Evolutionary conservation across 805 yeast genomes (phyloP).

Genomic region (Myxozyma monticola): DNA sequence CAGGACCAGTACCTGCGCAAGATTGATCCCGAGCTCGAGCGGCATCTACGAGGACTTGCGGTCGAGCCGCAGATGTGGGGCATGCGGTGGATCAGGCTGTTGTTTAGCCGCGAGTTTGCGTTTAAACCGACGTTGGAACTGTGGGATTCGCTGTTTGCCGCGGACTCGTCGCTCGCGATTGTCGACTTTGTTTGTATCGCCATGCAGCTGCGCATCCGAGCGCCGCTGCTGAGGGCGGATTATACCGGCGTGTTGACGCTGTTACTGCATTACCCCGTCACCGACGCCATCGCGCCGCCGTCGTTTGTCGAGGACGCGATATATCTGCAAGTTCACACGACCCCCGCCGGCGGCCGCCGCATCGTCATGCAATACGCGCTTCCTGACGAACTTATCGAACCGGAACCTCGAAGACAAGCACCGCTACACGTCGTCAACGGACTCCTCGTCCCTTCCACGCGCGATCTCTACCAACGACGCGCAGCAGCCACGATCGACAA

Average conservation of each 20-base stretch:
- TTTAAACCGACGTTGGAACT: constrained; percentile 34
- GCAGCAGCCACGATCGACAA: constrained; percentile 2
- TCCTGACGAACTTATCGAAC: background rate
- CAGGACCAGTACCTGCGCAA: constrained; percentile 36
- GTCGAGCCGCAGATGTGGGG: constrained; percentile 45
- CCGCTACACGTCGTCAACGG: constrained; percentile 27
- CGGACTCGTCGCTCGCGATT: constrained; percentile 35
- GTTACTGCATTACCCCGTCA: constrained; percentile 26
- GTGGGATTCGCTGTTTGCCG: constrained; percentile 43
- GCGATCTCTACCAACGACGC: constrained; percentile 10
- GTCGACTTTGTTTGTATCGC: constrained; percentile 41
- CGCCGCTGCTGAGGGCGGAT: constrained; percentile 18
- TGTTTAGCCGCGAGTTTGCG: constrained; percentile 41
- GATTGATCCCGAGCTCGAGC: constrained; percentile 37
- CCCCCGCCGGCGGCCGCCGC: constrained; percentile 21
- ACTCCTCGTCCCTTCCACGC: constrained; percentile 13
- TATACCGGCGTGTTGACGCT: constrained; percentile 26
- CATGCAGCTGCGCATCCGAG: constrained; percentile 38
- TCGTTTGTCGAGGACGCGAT: constrained; percentile 29
- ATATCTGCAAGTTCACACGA: constrained; percentile 24
- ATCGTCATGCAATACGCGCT: constrained; percentile 22
- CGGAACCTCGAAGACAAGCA: no score
- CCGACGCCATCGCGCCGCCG: constrained; percentile 18
- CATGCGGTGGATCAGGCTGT: constrained; percentile 40
- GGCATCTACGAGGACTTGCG: constrained; percentile 29